Base-by-base conservation (phyloP, 2,329 filamentous ascomycete genomes). In the Nothomitra cinnamomea region DNA sequence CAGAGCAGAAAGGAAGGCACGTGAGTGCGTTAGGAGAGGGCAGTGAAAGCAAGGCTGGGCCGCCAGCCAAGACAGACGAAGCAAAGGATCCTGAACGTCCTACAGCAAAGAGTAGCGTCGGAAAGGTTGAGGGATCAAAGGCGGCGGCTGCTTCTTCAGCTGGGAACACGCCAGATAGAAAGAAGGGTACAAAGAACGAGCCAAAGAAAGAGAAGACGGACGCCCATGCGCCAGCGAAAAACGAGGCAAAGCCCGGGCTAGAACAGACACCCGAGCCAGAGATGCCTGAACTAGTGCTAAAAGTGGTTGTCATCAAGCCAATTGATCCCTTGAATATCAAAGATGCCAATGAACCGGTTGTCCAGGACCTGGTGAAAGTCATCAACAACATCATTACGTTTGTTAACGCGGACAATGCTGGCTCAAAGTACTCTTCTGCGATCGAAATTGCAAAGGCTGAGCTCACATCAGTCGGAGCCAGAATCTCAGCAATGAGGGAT, bases 361-460 rank as follows among this genome's bases (percentile, higher is more conserved):
- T 96, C 21, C 88, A 95, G 68, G 87, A 96, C 62, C 75, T 98
- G 4, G 87, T 94, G 56, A 90, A 87, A 71, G 90, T 95, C 70
- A 77, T 98, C 61, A 98, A 98, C 70, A 87, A 94, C 67, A 83
- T 98, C 61, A 95, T 98, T 64, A 82, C 86, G 7, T 87, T 94
- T 48, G 82, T 95, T 65, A 95, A 95, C 67, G 85, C 85, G 55
- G 90, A 95, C 65, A 79, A 83, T 57, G 79, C 86, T 55, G 79
- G 83, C 57, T 76, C 76, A 60, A 87, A 84, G 67, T 95, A 92
- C 69, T 80, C 79, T 52, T 76, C 78, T 2, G 83, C 87, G 1
- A 81, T 98, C 55, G 72, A 77, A 60, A 89, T 92, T 72, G 89
- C 90, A 57, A 96, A 95, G 75, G 73, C 76, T 53, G 85, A 94